These are phyloP conservation scores for Leptographium flavum DNA, from an alignment of 2,329 filamentous ascomycete species.

Conservation along the genomic window DNA sequence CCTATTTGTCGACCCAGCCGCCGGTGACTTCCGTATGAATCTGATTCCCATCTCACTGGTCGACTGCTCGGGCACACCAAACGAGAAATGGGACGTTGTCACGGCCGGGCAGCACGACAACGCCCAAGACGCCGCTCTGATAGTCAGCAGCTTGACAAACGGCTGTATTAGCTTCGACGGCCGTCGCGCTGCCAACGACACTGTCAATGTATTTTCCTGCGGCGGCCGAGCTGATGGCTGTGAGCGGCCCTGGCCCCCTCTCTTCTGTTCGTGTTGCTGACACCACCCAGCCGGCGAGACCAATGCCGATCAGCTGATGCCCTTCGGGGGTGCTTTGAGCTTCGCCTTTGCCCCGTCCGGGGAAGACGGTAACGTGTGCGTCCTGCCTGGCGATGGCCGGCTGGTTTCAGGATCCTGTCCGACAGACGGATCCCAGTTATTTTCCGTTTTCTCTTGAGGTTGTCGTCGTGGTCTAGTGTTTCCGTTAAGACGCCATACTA, in stretches of 20 bases:
- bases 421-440: slow-evolving; percentile 17
- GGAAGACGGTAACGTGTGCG: slow-evolving; percentile 27
- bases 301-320: slow-evolving; percentile 33
- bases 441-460: slow-evolving; percentile 16
- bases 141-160: slow-evolving; percentile 34
- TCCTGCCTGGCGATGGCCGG: slow-evolving; percentile 22
- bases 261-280: slow-evolving; percentile 5
- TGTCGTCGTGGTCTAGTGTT: no score
- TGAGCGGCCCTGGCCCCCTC: slow-evolving; percentile 13
- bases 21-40: slow-evolving; percentile 39
- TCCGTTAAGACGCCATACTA: no score
- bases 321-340: slow-evolving; percentile 26
- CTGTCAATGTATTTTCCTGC: slow-evolving; percentile 36
- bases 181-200: slow-evolving; percentile 27
- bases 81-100: slow-evolving; percentile 36
- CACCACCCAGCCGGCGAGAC: slow-evolving; percentile 25
- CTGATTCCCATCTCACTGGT: slow-evolving; percentile 33
- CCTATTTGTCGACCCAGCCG: slow-evolving; percentile 35
- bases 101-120: slow-evolving; percentile 35
- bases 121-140: slow-evolving; percentile 24
- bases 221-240: slow-evolving; percentile 35
- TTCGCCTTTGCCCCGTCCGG: slow-evolving; percentile 31
- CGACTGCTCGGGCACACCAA: slow-evolving; percentile 27
- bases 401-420: slow-evolving; percentile 18
- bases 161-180: slow-evolving; percentile 37